Base-by-base conservation (phyloP, 176 grass and related monocot genomes). In the Avena insularis region DNA sequence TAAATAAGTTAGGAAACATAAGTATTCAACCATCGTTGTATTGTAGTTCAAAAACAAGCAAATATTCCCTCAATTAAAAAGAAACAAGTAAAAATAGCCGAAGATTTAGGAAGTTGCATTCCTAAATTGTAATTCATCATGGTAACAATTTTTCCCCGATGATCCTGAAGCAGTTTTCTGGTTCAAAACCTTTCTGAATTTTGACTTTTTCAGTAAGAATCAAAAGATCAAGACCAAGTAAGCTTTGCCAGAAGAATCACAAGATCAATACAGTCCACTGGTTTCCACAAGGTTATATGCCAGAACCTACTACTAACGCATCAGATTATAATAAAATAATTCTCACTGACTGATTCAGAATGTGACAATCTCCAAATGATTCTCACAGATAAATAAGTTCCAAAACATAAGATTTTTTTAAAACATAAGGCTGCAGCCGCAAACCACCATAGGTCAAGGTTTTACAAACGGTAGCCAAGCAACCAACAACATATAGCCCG, bases 321-420 rank as follows among this genome's bases (percentile, higher is more conserved):
- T 54, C 53, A 15, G 27, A 70, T 8, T 20, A 75, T 29, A 64
- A 0, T 29, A 64, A 0, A 68, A 77, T 27, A 35, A 61, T 82
- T 40, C 10, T 67, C 10, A 63, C 13, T 23, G 78, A 23, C 62
- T 77, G 82, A 82, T 82, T 43, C 2, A 31, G 4, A 54, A 69
- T 69, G 33, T 14, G 35, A 4, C 65, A 61, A 25, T 4, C n/a
- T 4, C 59, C 12, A 61, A 61, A 11, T 48, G 70, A 53, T 70
- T 51, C 49, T 61, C 51, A 82, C 53, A 71, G 51, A 77, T 82
- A 70, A 70, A 86, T 60, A 77, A 77, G 83, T 82, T 90, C 77
- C 8, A 9, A 82, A 71, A 33, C 45, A 87, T 74, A 79, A 57
- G 31, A 23, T 23, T 23, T 23, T 23, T 23, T 23, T 23, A 23